These are phyloP conservation scores for Mitragyna speciosa DNA, from an alignment of 257 asterid genomes.

Conservation along the genomic window DNA sequence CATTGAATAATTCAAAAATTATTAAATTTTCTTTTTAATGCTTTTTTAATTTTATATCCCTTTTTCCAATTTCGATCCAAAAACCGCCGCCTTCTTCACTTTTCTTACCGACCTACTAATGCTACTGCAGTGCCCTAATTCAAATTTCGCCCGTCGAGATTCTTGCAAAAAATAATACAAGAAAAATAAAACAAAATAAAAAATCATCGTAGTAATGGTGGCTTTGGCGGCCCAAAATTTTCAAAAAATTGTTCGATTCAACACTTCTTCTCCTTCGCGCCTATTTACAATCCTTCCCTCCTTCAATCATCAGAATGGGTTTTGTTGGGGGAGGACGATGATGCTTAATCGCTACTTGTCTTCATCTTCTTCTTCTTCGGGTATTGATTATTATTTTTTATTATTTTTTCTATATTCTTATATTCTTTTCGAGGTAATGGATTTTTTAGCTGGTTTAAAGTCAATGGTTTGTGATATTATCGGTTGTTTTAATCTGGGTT, in stretches of 20 bases:
- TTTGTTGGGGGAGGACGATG: slow-evolving; percentile 40
- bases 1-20: too few relatives aligned
- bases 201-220: not conserved
- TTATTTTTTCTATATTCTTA: too few relatives aligned
- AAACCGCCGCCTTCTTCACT: too few relatives aligned
- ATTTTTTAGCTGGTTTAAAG: slow-evolving; percentile 1
- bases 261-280: not conserved
- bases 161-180: too few relatives aligned
- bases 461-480: not conserved
- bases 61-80: too few relatives aligned
- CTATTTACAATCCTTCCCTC: not conserved
- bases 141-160: too few relatives aligned
- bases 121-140: too few relatives aligned
- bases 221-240: slow-evolving; percentile 23
- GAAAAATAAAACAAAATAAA: too few relatives aligned
- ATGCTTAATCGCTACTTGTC: slow-evolving; percentile 34
- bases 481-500: not conserved
- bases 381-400: slow-evolving; percentile 24
- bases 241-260: not conserved
- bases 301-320: slow-evolving; percentile 22
- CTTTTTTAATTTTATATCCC: too few relatives aligned
- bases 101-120: too few relatives aligned
- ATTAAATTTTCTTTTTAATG: too few relatives aligned
- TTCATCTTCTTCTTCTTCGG: slow-evolving; percentile 27
- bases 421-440: not conserved